A percentile compares a stretch with the other conserved stretches of the same genome.
These are phyloP conservation scores for Fereydounia khargensis DNA, from an alignment of 1,284 basidiomycete genomes.

Conservation along the genomic window DNA sequence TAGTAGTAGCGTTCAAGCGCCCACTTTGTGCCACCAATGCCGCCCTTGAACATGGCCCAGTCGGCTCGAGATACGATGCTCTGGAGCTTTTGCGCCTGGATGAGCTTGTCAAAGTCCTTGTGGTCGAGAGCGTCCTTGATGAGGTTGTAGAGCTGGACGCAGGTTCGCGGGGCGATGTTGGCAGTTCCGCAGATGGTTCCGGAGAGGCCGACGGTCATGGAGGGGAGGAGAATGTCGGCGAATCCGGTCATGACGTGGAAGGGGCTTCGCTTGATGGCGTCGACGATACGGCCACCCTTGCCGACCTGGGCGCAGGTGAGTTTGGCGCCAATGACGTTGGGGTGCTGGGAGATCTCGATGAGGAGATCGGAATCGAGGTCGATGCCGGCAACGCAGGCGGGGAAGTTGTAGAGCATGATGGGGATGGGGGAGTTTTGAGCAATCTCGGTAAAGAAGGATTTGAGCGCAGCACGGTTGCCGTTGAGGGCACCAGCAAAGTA, in stretches of 20 bases:
- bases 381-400: constrained; percentile 67
- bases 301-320: constrained; percentile 85
- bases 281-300: constrained; percentile 79
- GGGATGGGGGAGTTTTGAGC: constrained; percentile 76
- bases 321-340: constrained; percentile 81
- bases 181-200: constrained; percentile 35
- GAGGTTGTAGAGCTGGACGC: constrained; percentile 68
- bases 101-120: constrained; percentile 57
- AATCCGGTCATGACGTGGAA: constrained; percentile 33
- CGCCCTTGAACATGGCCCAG: constrained; percentile 72
- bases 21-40: constrained; percentile 79
- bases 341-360: constrained; percentile 74
- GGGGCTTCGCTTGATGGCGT: constrained; percentile 61
- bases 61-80: constrained; percentile 77
- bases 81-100: constrained; percentile 73
- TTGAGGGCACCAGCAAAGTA: constrained; percentile 77
- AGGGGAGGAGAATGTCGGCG: constrained; percentile 32
- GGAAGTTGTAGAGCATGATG: constrained; percentile 87
- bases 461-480: constrained; percentile 66
- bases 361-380: constrained; percentile 84
- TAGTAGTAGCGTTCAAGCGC: constrained; percentile 70
- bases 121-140: constrained; percentile 58
- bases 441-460: constrained; percentile 75
- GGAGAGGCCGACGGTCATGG: constrained; percentile 24
- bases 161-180: constrained; percentile 62